These are phyloP conservation scores for Meyerozyma athensensis DNA, from an alignment of 1,139 yeast genomes.

Conservation along the genomic window DNA sequence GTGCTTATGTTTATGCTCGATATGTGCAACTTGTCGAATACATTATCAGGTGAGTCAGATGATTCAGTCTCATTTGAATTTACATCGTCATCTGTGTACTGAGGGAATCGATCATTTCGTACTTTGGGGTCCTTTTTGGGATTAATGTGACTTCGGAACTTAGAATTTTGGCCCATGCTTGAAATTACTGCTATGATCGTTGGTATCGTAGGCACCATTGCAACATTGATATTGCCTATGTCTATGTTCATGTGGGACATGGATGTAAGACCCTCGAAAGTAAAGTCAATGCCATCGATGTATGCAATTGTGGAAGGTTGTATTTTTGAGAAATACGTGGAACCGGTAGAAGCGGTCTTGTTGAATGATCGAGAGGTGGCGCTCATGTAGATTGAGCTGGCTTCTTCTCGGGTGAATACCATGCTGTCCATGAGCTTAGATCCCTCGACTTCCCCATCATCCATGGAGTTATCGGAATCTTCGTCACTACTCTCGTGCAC, in stretches of 20 bases:
- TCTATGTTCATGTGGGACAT: conserved; percentile 45
- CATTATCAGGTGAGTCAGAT: conserved; percentile 8
- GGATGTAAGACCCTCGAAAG: conserved; percentile 49
- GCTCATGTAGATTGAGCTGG: conserved; percentile 77
- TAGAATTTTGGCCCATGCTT: conserved; percentile 30
- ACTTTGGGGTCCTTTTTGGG: conserved; percentile 16
- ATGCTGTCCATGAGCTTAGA: conserved; percentile 53
- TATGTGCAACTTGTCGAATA: conserved; percentile 30
- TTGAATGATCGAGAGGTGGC: conserved; percentile 52
- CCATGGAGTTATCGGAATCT: conserved; percentile 7
- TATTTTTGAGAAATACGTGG: not conserved
- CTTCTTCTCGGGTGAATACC: conserved; percentile 65
- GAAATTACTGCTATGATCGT: conserved; percentile 27
- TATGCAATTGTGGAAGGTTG: conserved; percentile 6
- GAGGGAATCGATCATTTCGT: conserved; percentile 23
- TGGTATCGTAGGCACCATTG: conserved; percentile 37
- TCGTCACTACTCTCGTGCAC: conserved; percentile 10
- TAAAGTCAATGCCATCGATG: conserved; percentile 33
- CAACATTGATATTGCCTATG: conserved; percentile 41
- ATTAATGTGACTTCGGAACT: conserved; percentile 28
- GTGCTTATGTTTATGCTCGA: conserved; percentile 33
- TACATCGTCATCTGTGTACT: conserved; percentile 22
- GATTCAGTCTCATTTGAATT: conserved; percentile 8
- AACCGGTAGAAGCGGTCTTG: conserved; percentile 9
- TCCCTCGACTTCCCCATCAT: conserved; percentile 27